Evolutionary conservation across 805 yeast species (phyloP), one percentile per base, ranked within the genome.

Genomic region (Lipomyces sp.): DNA sequence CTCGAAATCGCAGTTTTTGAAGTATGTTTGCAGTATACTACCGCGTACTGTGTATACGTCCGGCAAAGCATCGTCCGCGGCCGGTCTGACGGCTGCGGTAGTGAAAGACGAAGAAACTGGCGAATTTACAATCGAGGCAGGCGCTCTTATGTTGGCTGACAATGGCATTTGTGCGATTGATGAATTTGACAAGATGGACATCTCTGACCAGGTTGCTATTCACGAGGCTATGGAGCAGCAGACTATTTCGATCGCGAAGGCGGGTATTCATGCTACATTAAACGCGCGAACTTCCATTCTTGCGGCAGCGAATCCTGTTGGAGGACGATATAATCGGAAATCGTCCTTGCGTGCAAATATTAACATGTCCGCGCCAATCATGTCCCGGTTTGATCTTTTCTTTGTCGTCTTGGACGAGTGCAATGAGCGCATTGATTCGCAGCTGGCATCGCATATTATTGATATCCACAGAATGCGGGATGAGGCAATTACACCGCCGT

Each of bases 191-290:
- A 93, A 93, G 73, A 93, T 93, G 98, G 97, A 91, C 68, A 69
- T 90, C 38, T 70, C 82, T 1, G 98, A 93, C 70, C 98, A 93
- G 71, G 98, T 93, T 48, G 98, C 98, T 2, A 91, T 93, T 72
- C 98, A 93, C 72, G 98, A 93, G 73, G 98, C 98, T 22, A 93
- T 93, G 98, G 98, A 93, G 76, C 98, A 93, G 71, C 98, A 93
- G 70, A 93, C 98, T 0, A 93, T 93, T 60, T 90, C 97, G 14
- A 93, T 93, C 64, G 97, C 98, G 10, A 93, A 93, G 68, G 98
- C 98, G 0, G 98, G 98, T 65, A 93, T 93, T 58, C 97, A 93
- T 65, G 98, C 98, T 1, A 93, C 98, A 0, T 74, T 93, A 63
- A 93, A 93, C 68, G 98, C 98, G 1, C 79, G 98, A 64, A 88